Evolutionary conservation across 1,139 yeast species (phyloP).

Genomic region (Yamadazyma oceani): DNA sequence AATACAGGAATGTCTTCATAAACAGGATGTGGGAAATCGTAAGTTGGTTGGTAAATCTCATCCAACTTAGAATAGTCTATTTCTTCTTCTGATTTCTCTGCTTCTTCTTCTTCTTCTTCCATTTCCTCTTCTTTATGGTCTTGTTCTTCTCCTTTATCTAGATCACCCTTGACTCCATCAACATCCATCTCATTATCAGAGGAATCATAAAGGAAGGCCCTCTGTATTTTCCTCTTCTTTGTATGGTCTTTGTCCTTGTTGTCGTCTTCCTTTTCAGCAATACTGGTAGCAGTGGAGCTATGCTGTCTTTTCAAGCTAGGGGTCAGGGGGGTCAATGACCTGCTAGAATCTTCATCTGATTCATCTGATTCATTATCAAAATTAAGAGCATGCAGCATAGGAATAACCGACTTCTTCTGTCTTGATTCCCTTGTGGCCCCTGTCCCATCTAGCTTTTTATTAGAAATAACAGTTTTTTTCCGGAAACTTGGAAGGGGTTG

Average conservation of each 20-base stretch:
- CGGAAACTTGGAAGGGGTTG: constrained; percentile 49
- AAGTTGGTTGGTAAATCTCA: constrained; percentile 45
- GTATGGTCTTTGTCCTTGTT: constrained; percentile 16
- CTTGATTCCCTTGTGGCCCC: background rate
- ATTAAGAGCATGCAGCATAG: constrained; percentile 74
- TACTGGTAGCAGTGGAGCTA: constrained; percentile 26
- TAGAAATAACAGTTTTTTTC: constrained; percentile 28
- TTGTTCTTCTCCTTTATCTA: constrained; percentile 11
- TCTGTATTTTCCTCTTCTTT: constrained; percentile 23
- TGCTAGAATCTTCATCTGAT: constrained; percentile 44
- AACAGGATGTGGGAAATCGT: constrained; percentile 48
- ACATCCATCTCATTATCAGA: constrained; percentile 33
- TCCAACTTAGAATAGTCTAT: constrained; percentile 25
- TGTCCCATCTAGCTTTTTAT: constrained; percentile 7
- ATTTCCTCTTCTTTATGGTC: constrained; percentile 9
- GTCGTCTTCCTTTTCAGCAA: constrained; percentile 32
- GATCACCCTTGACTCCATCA: constrained; percentile 1
- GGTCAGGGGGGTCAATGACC: constrained; percentile 42
- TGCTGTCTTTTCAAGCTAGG: constrained; percentile 28
- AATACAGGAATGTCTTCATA: constrained; percentile 40
- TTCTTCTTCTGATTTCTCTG: constrained; percentile 11
- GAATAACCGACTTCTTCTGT: constrained; percentile 41
- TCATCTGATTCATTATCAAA: constrained; percentile 46
- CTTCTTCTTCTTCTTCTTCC: constrained; percentile 7
- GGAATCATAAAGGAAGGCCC: constrained; percentile 30